A percentile compares a stretch with the other conserved stretches of the same genome.
These are phyloP conservation scores for Thielaviopsis euricoi DNA, from an alignment of 2,329 filamentous ascomycete genomes.

Conservation along the genomic window DNA sequence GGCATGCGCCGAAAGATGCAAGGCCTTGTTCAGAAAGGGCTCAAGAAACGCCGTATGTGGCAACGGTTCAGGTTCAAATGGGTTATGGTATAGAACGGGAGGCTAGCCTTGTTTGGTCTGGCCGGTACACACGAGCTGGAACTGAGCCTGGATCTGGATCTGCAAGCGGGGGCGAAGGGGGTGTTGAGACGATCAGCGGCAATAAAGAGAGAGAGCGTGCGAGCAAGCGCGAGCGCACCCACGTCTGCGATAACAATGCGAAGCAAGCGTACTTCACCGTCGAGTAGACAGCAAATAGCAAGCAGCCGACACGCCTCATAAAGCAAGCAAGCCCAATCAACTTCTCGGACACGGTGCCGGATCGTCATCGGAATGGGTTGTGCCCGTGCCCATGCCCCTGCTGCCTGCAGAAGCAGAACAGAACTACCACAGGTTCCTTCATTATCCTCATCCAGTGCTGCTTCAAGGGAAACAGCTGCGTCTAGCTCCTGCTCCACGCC, in stretches of 20 bases:
- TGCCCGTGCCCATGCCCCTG: too few relatives aligned
- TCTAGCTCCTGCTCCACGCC: too few relatives aligned
- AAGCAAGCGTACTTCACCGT: too few relatives aligned
- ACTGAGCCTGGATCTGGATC: conserved; percentile 5
- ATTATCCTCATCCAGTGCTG: neutral
- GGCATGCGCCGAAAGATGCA: neutral
- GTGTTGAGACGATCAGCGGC: too few relatives aligned
- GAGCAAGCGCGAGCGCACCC: too few relatives aligned
- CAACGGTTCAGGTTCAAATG: conserved; percentile 4
- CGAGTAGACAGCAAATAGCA: neutral
- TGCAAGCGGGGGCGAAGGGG: neutral
- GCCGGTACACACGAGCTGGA: conserved; percentile 1
- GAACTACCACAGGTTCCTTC: conserved; percentile 1
- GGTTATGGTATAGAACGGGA: conserved; percentile 11
- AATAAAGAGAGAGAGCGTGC: too few relatives aligned
- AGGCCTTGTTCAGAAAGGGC: neutral
- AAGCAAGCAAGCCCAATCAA: neutral
- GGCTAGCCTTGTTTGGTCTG: conserved; percentile 3
- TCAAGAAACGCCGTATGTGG: neutral
- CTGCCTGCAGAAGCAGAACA: conserved; percentile 3
- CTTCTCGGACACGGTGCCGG: neutral
- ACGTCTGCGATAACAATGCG: too few relatives aligned
- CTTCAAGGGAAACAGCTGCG: neutral
- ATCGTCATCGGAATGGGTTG: neutral
- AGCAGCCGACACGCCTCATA: neutral